Evolutionary conservation across 768 basidiomycete genomes (phyloP).

Genomic region (Boletus rubescentipes): DNA sequence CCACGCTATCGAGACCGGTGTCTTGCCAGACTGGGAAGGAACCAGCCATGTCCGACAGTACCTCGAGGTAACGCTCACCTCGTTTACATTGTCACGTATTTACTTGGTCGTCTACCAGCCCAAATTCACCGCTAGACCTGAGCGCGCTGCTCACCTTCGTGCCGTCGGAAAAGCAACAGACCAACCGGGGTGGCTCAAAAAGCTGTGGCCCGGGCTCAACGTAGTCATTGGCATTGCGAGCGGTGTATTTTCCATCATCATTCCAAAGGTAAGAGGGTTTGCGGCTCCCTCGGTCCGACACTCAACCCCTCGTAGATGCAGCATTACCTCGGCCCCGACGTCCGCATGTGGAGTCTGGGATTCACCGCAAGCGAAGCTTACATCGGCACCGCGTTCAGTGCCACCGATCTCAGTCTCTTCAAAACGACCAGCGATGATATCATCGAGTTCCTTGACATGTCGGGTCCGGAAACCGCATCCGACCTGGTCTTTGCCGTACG

Average conservation of each 20-base stretch:
- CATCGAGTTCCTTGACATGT: slow-evolving; percentile 20
- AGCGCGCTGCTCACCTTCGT: slow-evolving; percentile 17
- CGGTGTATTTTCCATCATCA: slow-evolving; percentile 11
- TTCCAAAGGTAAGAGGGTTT: slow-evolving; percentile 12
- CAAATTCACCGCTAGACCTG: slow-evolving; percentile 10
- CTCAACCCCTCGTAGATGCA: slow-evolving; percentile 7
- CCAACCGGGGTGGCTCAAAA: slow-evolving; percentile 17
- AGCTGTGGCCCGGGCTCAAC: slow-evolving; percentile 13
- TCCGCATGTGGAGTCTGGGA: slow-evolving; percentile 14
- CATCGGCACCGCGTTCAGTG: slow-evolving; percentile 13
- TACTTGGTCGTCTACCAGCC: slow-evolving; percentile 1
- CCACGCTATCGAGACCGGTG: slow-evolving; percentile 12
- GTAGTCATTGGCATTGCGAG: slow-evolving; percentile 19
- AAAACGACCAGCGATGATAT: slow-evolving; percentile 17
- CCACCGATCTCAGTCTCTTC: slow-evolving; percentile 12
- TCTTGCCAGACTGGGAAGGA: slow-evolving; percentile 20
- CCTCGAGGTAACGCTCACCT: slow-evolving; percentile 10
- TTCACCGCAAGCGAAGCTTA: slow-evolving; percentile 19
- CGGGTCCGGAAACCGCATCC: slow-evolving; percentile 10
- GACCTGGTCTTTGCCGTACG: slow-evolving; percentile 14
- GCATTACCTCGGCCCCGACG: slow-evolving; percentile 14
- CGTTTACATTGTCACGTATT: not conserved
- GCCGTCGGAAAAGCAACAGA: slow-evolving; percentile 11
- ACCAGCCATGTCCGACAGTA: slow-evolving; percentile 12
- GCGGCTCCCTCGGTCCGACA: not conserved